Evolutionary conservation across 2,329 filamentous ascomycete species (phyloP), one percentile per base, ranked within the genome.

Genomic region (Hyphodiscus sp.): DNA sequence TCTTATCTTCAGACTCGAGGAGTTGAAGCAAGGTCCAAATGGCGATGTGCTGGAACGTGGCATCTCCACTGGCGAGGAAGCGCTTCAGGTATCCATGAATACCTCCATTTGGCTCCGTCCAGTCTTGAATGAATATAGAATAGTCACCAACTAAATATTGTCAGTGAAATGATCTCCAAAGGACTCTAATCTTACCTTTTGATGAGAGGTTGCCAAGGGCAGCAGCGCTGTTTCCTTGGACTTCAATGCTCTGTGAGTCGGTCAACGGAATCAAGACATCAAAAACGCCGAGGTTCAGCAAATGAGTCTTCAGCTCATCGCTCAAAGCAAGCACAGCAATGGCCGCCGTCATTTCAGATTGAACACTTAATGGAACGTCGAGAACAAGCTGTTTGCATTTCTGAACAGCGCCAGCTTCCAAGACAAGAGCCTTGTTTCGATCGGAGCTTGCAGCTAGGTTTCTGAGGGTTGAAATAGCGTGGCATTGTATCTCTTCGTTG

Each of bases 261-360:
- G 94, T 99, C 55, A 99, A 76, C 20, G 94, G 94, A 54, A 99
- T 97, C 53, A 99, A 74, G 13, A 97, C 91, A 66, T 96, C 94
- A 67, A 97, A 97, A 1, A 99, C 92, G 20, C 92, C 94, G 1
- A 97, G 79, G 57, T 89, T 91, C 51, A 99, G 75, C 13, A 99
- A 79, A 67, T 95, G 89, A 4, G 88, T 83, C 73, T 99, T 99
- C 54, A 99, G 80, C 59, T 99, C 94, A 65, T 99, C 94, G 63
- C 92, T 96, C 49, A 99, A 75, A 18, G 94, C 94, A 59, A 99
- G 79, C 15, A 99, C 94, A 41, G 94, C 94, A 71, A 99, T 96
- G 1, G 94, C 94, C n/a, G 94, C 94, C 4, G 94, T 99, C 94
- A 99, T 99, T 71, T 99, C 94, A 1, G 91, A 96, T 69, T 99